Conservation (phyloP, 2,329 filamentous ascomycete genomes). For the Microsporum canis region DNA sequence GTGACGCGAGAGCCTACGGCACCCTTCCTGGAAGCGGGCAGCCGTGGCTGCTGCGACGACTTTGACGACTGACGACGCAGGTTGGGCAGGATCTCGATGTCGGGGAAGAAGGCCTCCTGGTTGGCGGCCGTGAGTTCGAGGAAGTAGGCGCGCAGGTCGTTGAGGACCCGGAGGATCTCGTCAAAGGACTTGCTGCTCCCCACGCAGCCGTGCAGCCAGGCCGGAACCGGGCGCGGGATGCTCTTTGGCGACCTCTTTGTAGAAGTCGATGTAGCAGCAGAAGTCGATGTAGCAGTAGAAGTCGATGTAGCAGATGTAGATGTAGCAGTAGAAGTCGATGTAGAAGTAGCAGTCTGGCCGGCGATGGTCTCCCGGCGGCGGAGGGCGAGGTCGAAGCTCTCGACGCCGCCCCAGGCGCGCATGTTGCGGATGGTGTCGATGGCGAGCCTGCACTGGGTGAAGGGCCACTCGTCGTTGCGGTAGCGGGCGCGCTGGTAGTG, state of each 20-base stretch:
- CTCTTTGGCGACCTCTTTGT: conserved; percentile 19
- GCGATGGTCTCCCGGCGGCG: conserved; percentile 50
- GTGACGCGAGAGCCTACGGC: not conserved
- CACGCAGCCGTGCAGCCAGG: conserved; percentile 22
- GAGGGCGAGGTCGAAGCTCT: conserved; percentile 51
- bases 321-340: not conserved
- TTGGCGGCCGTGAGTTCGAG: conserved; percentile 8
- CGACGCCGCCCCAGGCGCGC: conserved; percentile 50
- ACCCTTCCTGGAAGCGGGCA: not conserved
- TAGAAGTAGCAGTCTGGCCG: not conserved
- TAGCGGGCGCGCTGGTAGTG: conserved; percentile 70
- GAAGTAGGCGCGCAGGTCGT: conserved; percentile 18
- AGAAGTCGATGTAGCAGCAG: not conserved
- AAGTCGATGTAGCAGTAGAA: not conserved
- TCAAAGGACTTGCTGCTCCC: conserved; percentile 22
- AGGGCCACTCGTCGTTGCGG: conserved; percentile 48
- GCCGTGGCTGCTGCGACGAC: not conserved
- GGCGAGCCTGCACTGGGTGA: conserved; percentile 53
- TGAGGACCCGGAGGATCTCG: conserved; percentile 22
- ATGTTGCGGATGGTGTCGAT: conserved; percentile 52
- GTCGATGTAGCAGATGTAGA: not conserved
- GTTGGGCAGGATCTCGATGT: conserved; percentile 31
- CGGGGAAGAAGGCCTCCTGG: conserved; percentile 24
- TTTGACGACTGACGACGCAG: conserved; percentile 16
- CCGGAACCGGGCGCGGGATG: conserved; percentile 23